These are phyloP conservation scores for Pythium volutum DNA, from an alignment of 352 stramenopile genomes.

Conservation along the genomic window DNA sequence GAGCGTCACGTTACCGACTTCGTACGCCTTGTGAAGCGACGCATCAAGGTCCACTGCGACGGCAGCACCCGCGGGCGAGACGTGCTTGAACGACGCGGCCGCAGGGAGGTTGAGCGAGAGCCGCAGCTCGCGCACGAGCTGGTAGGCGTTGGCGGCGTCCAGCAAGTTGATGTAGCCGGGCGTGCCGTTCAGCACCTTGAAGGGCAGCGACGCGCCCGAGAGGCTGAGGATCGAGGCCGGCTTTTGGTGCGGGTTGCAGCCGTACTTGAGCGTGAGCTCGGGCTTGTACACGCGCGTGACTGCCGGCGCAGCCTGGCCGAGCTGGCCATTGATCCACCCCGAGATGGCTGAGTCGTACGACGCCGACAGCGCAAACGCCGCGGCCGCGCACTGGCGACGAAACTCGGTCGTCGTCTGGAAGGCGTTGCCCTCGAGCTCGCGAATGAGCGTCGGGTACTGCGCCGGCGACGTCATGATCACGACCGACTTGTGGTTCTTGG, in stretches of 20 bases:
- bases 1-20: conserved; percentile 89
- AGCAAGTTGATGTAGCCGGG: conserved; percentile 99
- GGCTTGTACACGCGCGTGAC: conserved; percentile 95
- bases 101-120: conserved; percentile 92
- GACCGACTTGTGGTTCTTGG: conserved; percentile 99
- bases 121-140: conserved; percentile 97
- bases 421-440: conserved; percentile 91
- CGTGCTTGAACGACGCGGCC: conserved; percentile 99
- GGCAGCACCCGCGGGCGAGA: conserved; percentile 95
- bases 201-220: conserved; percentile 72
- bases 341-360: conserved; percentile 98
- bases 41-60: conserved; percentile 96
- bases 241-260: conserved; percentile 99
- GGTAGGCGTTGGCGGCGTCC: conserved; percentile 98
- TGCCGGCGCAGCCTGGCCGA: conserved; percentile 63
- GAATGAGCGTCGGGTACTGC: conserved; percentile 95
- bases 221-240: conserved; percentile 85
- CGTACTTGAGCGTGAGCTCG: conserved; percentile 92
- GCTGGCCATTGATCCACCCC: conserved; percentile 93
- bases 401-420: conserved; percentile 91
- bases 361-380: conserved; percentile 76
- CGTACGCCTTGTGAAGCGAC: conserved; percentile 93
- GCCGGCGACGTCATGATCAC: conserved; percentile 95
- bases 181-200: conserved; percentile 89
- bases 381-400: conserved; percentile 76